phyloP scores from a whole-genome alignment of 1,284 basidiomycete species.

The Cutaneotrichosporon sp. region DNA sequence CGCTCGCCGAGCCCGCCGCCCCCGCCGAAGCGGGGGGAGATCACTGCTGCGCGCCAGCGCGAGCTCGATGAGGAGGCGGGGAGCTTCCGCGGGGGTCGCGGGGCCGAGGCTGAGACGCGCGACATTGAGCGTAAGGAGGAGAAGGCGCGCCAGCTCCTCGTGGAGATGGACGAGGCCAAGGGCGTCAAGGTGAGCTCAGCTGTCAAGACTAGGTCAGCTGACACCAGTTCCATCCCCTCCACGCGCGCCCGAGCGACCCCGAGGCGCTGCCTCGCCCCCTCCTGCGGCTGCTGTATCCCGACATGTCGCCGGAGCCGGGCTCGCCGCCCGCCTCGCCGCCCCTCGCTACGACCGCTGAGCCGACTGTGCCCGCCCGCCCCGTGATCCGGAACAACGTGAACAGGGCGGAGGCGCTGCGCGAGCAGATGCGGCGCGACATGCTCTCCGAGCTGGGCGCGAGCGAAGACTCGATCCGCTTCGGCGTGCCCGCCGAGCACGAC shows the following conservation, averaged over 20 bases:
- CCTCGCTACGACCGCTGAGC: too few relatives aligned
- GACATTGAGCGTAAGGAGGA: slow-evolving; percentile 40
- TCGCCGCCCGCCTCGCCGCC: not conserved
- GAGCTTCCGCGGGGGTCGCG: slow-evolving; percentile 40
- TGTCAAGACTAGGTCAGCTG: not conserved
- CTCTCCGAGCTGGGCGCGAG: slow-evolving; percentile 30
- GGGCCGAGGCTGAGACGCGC: slow-evolving; percentile 35
- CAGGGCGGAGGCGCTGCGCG: slow-evolving; percentile 44
- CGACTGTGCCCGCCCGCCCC: not conserved
- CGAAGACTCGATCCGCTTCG: slow-evolving; percentile 28
- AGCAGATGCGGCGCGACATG: slow-evolving; percentile 51
- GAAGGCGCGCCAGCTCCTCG: slow-evolving; percentile 42
- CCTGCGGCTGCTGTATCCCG: slow-evolving; percentile 43
- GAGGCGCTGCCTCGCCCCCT: slow-evolving; percentile 44
- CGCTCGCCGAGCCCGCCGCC: slow-evolving; percentile 45
- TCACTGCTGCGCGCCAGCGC: slow-evolving; percentile 33
- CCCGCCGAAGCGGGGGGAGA: slow-evolving; percentile 26
- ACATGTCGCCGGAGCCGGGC: slow-evolving; percentile 18
- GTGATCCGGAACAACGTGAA: slow-evolving; percentile 29
- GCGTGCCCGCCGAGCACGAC: slow-evolving; percentile 9
- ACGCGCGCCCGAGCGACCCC: slow-evolving; percentile 44
- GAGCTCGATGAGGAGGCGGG: slow-evolving; percentile 39
- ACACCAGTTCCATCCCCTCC: slow-evolving; percentile 51
- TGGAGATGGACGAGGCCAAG: slow-evolving; percentile 38
- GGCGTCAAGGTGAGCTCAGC: slow-evolving; percentile 48